Conservation (phyloP, 2,329 filamentous ascomycete species). For the Karstenula rhodostoma region DNA sequence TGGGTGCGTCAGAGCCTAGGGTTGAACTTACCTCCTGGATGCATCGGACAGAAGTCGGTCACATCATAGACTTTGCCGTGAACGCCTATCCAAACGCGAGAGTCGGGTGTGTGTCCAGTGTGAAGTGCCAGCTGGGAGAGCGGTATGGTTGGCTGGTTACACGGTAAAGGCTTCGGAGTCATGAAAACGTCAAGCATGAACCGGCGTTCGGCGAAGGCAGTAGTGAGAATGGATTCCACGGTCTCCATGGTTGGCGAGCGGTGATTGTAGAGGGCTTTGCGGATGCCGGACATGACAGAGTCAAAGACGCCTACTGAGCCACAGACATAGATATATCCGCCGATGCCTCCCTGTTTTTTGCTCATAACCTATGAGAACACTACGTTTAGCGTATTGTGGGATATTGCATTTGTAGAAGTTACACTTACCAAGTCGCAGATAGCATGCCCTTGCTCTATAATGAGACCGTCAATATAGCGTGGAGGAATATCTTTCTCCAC, state of each 20-base stretch:
- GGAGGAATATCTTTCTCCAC: slow-evolving; percentile 60
- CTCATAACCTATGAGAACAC: slow-evolving; percentile 11
- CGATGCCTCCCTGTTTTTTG: slow-evolving; percentile 23
- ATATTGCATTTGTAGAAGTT: too few species aligned
- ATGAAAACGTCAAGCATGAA: slow-evolving; percentile 39
- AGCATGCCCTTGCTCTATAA: slow-evolving; percentile 60
- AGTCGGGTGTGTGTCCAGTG: slow-evolving; percentile 41
- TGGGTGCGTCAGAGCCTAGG: not conserved
- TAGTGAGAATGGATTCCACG: slow-evolving; percentile 31
- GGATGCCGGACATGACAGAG: slow-evolving; percentile 64
- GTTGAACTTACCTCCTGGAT: slow-evolving; percentile 68
- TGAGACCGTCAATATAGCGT: slow-evolving; percentile 62
- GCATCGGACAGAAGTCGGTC: slow-evolving; percentile 80
- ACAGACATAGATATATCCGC: slow-evolving; percentile 58
- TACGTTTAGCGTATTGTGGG: not conserved
- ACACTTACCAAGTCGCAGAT: slow-evolving; percentile 63
- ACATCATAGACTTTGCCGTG: slow-evolving; percentile 92
- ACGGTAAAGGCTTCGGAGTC: slow-evolving; percentile 35
- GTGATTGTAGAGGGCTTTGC: slow-evolving; percentile 59
- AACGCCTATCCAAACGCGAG: slow-evolving; percentile 78
- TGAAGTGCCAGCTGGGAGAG: slow-evolving; percentile 34
- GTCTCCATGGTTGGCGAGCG: slow-evolving; percentile 34
- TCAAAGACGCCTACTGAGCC: slow-evolving; percentile 61
- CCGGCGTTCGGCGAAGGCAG: slow-evolving; percentile 34
- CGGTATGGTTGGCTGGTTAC: slow-evolving; percentile 34